Conservation (phyloP, 805 yeast genomes). For the Myxozyma melibiosi region DNA sequence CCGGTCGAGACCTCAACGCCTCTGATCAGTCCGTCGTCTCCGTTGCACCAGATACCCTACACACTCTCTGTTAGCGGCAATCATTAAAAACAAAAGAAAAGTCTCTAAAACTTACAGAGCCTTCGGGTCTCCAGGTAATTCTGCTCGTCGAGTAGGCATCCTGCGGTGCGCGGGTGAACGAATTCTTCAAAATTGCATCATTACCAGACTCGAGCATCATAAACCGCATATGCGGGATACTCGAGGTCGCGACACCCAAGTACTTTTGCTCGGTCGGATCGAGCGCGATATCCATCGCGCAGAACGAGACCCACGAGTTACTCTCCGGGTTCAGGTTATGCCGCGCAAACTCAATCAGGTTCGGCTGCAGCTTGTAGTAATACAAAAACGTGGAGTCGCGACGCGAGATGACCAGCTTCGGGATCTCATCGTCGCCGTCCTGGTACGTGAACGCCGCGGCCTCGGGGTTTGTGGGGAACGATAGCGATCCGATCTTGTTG, state of each 20-base stretch:
- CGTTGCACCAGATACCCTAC: constrained; percentile 64
- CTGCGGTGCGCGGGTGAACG: constrained; percentile 62
- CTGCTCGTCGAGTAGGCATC: constrained; percentile 62
- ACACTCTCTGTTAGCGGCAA: background rate
- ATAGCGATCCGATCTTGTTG: constrained; percentile 16
- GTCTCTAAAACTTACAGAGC: constrained; percentile 27
- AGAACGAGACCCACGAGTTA: constrained; percentile 33
- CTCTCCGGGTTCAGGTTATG: constrained; percentile 33
- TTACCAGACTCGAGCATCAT: constrained; percentile 48
- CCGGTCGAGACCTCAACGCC: constrained; percentile 57
- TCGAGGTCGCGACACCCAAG: constrained; percentile 71
- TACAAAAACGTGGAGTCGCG: constrained; percentile 35
- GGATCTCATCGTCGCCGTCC: constrained; percentile 5
- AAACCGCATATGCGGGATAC: constrained; percentile 73
- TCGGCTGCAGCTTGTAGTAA: constrained; percentile 30
- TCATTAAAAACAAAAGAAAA: background rate
- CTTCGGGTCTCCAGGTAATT: constrained; percentile 50
- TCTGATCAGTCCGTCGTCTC: constrained; percentile 68
- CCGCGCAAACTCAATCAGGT: constrained; percentile 27
- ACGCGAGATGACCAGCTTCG: constrained; percentile 28
- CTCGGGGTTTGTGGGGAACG: constrained; percentile 33
- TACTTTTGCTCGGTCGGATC: constrained; percentile 29
- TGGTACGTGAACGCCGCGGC: constrained; percentile 22
- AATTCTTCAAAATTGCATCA: constrained; percentile 47
- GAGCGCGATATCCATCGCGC: constrained; percentile 32